A percentile compares a stretch with the other conserved stretches of the same genome.
Conservation (phyloP, 148 eudicot genomes). For the Rhododendron simsii region DNA sequence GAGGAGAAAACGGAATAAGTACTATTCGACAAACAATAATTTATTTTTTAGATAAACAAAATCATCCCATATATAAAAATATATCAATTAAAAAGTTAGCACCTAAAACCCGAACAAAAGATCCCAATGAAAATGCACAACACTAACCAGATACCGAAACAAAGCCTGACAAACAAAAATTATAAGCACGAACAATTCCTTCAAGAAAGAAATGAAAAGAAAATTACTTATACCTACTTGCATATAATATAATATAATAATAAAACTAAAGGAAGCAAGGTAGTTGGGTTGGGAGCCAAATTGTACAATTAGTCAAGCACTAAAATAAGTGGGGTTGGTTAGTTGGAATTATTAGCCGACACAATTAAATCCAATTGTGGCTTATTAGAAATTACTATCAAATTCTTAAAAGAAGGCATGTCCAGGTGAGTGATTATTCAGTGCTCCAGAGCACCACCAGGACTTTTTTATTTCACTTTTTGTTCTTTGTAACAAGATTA, state of each 20-base stretch:
- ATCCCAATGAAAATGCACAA: too few relatives aligned
- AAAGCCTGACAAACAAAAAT: too few relatives aligned
- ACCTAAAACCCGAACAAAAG: too few relatives aligned
- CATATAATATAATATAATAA: background rate
- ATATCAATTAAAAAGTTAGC: too few relatives aligned
- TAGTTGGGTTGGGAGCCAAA: background rate
- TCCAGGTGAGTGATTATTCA: background rate
- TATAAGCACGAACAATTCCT: too few relatives aligned
- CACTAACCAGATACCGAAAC: too few relatives aligned
- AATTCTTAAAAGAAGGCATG: background rate
- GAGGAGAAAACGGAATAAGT: background rate
- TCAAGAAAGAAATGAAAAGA: conserved; percentile 6
- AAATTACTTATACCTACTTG: background rate
- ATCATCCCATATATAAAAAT: too few relatives aligned
- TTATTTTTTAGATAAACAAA: too few relatives aligned
- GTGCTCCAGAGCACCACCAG: background rate
- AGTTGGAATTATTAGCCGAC: conserved; percentile 6
- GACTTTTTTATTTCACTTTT: background rate
- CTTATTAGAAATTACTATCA: too few relatives aligned
- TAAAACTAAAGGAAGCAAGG: background rate
- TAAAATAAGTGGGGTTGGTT: conserved; percentile 8
- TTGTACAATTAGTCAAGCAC: background rate
- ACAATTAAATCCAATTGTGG: background rate
- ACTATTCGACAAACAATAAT: too few relatives aligned
- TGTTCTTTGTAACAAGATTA: background rate